Percentiles rank a stretch among this genome's conserved stretches.
These are phyloP conservation scores for Amanita brunnescens DNA, from an alignment of 768 basidiomycete species.

Conservation along the genomic window DNA sequence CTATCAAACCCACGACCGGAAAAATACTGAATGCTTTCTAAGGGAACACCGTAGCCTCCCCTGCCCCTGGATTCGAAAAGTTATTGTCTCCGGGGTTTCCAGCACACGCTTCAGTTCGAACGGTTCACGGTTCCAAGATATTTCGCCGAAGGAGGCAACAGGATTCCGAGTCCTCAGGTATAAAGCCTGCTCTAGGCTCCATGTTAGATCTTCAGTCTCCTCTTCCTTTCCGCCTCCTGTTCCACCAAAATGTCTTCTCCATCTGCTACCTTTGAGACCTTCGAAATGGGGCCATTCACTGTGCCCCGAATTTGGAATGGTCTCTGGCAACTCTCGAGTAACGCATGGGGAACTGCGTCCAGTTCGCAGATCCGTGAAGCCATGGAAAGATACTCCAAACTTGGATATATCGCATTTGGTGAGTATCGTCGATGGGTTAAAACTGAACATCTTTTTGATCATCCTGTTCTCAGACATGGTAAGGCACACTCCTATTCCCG, in stretches of 20 bases:
- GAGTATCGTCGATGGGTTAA: slow-evolving; percentile 8
- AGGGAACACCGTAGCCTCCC: too few species aligned
- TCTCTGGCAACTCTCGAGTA: slow-evolving; percentile 81
- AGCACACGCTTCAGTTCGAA: not conserved
- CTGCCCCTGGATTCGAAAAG: not conserved
- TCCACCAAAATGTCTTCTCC: not conserved
- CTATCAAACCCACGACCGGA: not conserved
- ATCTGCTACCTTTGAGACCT: slow-evolving; percentile 28
- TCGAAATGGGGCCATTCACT: slow-evolving; percentile 45
- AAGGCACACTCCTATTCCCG: too few species aligned
- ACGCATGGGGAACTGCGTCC: slow-evolving; percentile 76
- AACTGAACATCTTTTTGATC: too few species aligned
- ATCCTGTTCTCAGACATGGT: slow-evolving; percentile 42
- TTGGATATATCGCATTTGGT: slow-evolving; percentile 63
- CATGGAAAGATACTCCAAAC: slow-evolving; percentile 55
- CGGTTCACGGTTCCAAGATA: not conserved
- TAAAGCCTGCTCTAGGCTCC: too few species aligned
- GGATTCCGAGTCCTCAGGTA: not conserved
- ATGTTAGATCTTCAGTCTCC: too few species aligned
- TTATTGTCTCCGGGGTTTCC: not conserved
- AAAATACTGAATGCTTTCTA: not conserved
- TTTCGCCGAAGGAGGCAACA: not conserved
- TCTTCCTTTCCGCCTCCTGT: too few species aligned
- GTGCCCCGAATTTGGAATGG: slow-evolving; percentile 68
- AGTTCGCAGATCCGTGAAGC: slow-evolving; percentile 54